Evolutionary conservation across 1,284 basidiomycete species (phyloP).

Genomic region (Ustilago sp.): DNA sequence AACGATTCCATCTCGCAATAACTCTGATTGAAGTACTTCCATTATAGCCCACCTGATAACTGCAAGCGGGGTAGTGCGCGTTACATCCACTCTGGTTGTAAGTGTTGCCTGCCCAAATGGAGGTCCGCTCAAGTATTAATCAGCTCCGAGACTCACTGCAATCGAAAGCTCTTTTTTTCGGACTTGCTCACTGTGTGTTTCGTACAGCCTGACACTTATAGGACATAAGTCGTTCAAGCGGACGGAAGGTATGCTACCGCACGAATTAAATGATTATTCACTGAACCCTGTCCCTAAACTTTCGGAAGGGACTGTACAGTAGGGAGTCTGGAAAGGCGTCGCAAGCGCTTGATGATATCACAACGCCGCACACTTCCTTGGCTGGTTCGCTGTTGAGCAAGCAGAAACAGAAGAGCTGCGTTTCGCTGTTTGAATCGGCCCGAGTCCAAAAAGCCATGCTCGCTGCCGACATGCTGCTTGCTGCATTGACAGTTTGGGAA

Average conservation of each 20-base stretch:
- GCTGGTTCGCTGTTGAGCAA: background rate
- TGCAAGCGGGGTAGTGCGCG: constrained; percentile 49
- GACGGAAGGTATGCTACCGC: too few species aligned
- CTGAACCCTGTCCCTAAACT: too few species aligned
- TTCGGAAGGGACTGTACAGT: too few species aligned
- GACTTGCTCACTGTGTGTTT: too few species aligned
- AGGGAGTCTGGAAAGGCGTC: background rate
- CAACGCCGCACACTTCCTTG: background rate
- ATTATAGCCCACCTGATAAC: constrained; percentile 56
- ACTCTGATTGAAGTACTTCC: constrained; percentile 54
- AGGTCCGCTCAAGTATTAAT: too few species aligned
- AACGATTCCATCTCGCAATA: constrained; percentile 62
- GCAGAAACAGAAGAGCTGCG: constrained; percentile 2
- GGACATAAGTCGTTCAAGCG: too few species aligned
- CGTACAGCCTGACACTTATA: too few species aligned
- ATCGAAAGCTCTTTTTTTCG: too few species aligned
- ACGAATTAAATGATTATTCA: too few species aligned
- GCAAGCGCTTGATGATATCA: constrained; percentile 4
- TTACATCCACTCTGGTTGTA: constrained; percentile 54
- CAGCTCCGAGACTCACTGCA: too few species aligned
- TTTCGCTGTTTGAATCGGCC: background rate
- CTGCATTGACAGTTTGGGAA: constrained; percentile 1
- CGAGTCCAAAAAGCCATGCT: background rate
- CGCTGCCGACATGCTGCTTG: background rate
- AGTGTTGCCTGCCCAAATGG: constrained; percentile 52